These are phyloP conservation scores for Isoetes engelmannii DNA, from an alignment of 83 land plant species.

Conservation along the genomic window DNA sequence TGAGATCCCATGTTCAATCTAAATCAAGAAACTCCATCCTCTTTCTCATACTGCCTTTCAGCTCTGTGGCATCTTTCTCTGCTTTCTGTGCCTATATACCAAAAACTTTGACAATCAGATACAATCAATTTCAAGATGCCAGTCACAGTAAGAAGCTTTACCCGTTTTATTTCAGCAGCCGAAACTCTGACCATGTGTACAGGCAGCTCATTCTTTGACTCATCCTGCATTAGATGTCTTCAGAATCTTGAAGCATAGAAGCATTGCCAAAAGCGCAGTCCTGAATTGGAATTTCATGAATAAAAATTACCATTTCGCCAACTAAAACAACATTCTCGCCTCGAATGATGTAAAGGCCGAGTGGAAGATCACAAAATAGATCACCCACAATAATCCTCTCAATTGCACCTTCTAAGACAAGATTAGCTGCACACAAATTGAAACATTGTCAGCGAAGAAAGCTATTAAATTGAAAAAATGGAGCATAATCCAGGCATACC, in stretches of 20 bases:
- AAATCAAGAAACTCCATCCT: slow-evolving; percentile 98
- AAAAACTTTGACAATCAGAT: background rate
- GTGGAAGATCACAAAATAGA: slow-evolving; percentile 85
- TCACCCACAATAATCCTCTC: slow-evolving; percentile 95
- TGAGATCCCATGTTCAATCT: slow-evolving; percentile 39
- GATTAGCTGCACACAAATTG: slow-evolving; percentile 63
- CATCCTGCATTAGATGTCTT: slow-evolving; percentile 38
- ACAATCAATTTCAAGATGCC: background rate
- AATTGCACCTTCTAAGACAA: slow-evolving; percentile 80
- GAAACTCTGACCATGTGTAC: slow-evolving; percentile 75
- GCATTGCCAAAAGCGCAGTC: too few relatives aligned
- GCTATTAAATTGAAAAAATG: too few relatives aligned
- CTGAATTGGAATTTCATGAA: too few relatives aligned
- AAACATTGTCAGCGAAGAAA: background rate
- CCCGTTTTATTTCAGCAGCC: slow-evolving; percentile 69
- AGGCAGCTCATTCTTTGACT: slow-evolving; percentile 81
- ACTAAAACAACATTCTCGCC: slow-evolving; percentile 98
- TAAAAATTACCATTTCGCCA: slow-evolving; percentile 82
- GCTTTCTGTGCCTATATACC: slow-evolving; percentile 83
- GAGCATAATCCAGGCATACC: slow-evolving; percentile 39
- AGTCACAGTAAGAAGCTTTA: slow-evolving; percentile 14
- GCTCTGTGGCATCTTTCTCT: slow-evolving; percentile 82
- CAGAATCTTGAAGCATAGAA: background rate
- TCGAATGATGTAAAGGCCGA: slow-evolving; percentile 91
- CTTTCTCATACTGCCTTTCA: slow-evolving; percentile 94